These are phyloP conservation scores for Chlamydomonas reinhardtii DNA, from an alignment of 163 green algal species.

Conservation along the genomic window DNA sequence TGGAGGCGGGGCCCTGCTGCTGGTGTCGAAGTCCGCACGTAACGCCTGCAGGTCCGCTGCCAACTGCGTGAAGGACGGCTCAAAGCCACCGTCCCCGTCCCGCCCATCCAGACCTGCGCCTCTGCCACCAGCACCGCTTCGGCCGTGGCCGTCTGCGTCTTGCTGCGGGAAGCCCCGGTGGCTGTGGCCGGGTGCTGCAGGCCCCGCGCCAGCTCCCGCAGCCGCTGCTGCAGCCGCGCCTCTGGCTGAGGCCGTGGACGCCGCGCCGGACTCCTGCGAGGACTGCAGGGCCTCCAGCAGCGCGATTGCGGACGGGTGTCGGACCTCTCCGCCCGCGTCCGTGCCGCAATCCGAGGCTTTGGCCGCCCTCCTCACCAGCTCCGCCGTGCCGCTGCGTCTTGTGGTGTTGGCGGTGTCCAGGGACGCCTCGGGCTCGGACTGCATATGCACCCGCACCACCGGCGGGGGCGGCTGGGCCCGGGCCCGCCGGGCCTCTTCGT, in stretches of 20 bases:
- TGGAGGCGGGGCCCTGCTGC: not conserved
- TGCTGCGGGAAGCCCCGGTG: no score
- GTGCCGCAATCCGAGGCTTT: not conserved
- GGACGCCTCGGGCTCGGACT: no score
- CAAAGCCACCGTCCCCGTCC: not conserved
- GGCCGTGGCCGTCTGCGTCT: not conserved
- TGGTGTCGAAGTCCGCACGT: not conserved
- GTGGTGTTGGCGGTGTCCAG: not conserved
- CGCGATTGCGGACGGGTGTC: constrained; percentile 5
- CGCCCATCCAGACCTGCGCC: not conserved
- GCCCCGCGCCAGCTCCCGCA: not conserved
- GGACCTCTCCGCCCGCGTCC: not conserved
- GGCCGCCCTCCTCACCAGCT: not conserved
- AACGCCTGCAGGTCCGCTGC: constrained; percentile 28
- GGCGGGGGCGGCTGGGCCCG: not conserved
- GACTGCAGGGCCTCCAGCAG: constrained; percentile 19
- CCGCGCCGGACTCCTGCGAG: constrained; percentile 29
- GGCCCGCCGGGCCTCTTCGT: not conserved
- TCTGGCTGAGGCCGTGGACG: not conserved
- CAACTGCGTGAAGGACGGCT: constrained; percentile 25
- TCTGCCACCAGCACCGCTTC: not conserved
- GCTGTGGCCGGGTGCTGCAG: not conserved
- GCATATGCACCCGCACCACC: not conserved
- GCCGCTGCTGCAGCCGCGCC: not conserved
- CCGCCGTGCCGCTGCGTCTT: not conserved